Conservation (phyloP, 371 early-diverging fungal species). For the Blakeslea trispora region DNA sequence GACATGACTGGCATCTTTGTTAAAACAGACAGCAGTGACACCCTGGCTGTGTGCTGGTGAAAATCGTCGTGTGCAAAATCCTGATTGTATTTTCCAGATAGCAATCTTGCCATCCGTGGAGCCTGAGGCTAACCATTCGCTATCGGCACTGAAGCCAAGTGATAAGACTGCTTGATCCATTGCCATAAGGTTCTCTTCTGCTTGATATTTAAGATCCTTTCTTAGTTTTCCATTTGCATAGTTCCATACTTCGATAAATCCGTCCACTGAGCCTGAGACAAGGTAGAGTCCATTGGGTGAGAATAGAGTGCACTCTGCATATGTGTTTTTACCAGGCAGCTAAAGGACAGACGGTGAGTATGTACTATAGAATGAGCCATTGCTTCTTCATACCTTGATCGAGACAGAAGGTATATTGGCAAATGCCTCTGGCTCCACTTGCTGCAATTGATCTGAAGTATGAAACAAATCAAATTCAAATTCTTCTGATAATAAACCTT, state of each 20-base stretch:
- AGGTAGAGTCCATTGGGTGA: constrained; percentile 85
- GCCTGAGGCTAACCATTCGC: constrained; percentile 84
- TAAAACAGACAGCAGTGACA: constrained; percentile 80
- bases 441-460: constrained; percentile 60
- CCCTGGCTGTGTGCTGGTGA: constrained; percentile 86
- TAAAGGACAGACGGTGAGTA: no score
- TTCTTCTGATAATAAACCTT: constrained; percentile 74
- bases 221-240: constrained; percentile 87
- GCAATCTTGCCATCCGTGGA: constrained; percentile 87
- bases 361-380: neutral
- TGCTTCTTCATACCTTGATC: constrained; percentile 67
- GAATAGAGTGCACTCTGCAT: constrained; percentile 79
- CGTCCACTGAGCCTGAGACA: constrained; percentile 90
- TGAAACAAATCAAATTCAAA: constrained; percentile 78
- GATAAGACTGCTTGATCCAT: constrained; percentile 90
- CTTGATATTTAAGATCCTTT: constrained; percentile 89
- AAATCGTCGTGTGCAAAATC: constrained; percentile 73
- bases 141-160: constrained; percentile 75
- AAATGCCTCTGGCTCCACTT: constrained; percentile 71
- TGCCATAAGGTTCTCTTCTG: constrained; percentile 88
- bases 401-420: constrained; percentile 64
- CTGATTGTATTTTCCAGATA: constrained; percentile 82
- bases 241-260: constrained; percentile 96
- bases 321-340: constrained; percentile 88
- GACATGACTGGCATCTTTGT: constrained; percentile 75